Conservation (phyloP, 805 yeast genomes). For the Vanderwaltozyma tropicalis region DNA sequence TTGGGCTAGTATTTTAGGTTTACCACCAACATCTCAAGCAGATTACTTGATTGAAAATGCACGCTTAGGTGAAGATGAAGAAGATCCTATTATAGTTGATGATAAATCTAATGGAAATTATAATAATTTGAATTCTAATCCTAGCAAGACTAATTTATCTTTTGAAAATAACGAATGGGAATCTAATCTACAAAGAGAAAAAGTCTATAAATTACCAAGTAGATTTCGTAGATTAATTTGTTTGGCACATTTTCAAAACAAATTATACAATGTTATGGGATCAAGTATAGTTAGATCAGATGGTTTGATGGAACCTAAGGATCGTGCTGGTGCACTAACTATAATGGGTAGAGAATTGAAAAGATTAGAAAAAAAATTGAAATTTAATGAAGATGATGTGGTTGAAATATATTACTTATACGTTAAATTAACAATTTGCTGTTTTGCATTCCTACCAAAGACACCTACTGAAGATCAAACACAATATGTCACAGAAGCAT, state of each 20-base stretch:
- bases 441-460: constrained; percentile 85
- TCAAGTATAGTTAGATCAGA: constrained; percentile 76
- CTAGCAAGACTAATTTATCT: too few relatives aligned
- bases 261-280: constrained; percentile 78
- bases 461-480: constrained; percentile 82
- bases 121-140: not conserved
- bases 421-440: constrained; percentile 69
- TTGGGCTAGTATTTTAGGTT: constrained; percentile 79
- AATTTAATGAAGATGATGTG: constrained; percentile 51
- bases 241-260: constrained; percentile 73
- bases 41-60: constrained; percentile 78
- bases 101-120: not conserved
- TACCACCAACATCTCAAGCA: constrained; percentile 78
- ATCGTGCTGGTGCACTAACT: constrained; percentile 71
- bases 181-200: constrained; percentile 1
- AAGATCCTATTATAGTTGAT: too few relatives aligned
- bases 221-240: constrained; percentile 63
- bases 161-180: not conserved
- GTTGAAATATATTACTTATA: constrained; percentile 73
- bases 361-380: constrained; percentile 52
- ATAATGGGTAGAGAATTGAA: constrained; percentile 71
- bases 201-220: constrained; percentile 39
- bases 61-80: constrained; percentile 41
- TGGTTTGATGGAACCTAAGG: constrained; percentile 75
- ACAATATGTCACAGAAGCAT: constrained; percentile 71